Evolutionary conservation across 352 stramenopile species (phyloP), one percentile per base, ranked within the genome.

Genomic region (Pythium sukuiense): DNA sequence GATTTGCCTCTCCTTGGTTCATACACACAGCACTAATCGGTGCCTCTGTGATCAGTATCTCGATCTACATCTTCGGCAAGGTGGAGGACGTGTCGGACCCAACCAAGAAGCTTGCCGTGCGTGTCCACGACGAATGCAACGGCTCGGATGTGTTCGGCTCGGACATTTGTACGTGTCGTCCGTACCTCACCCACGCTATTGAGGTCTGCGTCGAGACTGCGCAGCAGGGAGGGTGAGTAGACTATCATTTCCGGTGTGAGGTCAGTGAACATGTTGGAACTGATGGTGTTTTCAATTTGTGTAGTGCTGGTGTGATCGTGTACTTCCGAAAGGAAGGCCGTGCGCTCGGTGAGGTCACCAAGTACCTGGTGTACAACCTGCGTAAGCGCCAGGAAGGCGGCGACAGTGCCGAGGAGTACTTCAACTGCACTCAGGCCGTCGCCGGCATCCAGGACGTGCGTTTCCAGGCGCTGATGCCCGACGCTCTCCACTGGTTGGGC

Each of bases 351-450:
- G 97, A 99, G 85, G 97, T 99, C 27, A 99, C 97, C 39, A 99
- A 99, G 76, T 99, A 99, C 77, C 78, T 99, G 18, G 97, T 99
- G 18, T 99, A 99, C 89, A 99, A 99, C 78, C 90, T 98, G 50
- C 89, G 97, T 52, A 99, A 99, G 84, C 91, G 97, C 39, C 97
- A 99, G 65, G 90, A 99, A 68, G 97, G 97, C 18, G 97, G 96
- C 54, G 97, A 99, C 76, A 94, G 85, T 41, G 97, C 97, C 0
- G 95, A 97, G 63, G 95, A 98, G 63, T 99, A 99, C 84, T 99
- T 99, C 81, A 97, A 98, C 72, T 99, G 97, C 79, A 99, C 97
- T 27, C 93, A 99, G 74, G 88, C 97, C 62, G 97, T 99, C 43
- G 96, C 96, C 20, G 97, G 97, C 43, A 97, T 99, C 54, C 92